Evolutionary conservation across 2,329 filamentous ascomycete species (phyloP), one percentile per base, ranked within the genome.

Genomic region (Trichoderma asperellum): DNA sequence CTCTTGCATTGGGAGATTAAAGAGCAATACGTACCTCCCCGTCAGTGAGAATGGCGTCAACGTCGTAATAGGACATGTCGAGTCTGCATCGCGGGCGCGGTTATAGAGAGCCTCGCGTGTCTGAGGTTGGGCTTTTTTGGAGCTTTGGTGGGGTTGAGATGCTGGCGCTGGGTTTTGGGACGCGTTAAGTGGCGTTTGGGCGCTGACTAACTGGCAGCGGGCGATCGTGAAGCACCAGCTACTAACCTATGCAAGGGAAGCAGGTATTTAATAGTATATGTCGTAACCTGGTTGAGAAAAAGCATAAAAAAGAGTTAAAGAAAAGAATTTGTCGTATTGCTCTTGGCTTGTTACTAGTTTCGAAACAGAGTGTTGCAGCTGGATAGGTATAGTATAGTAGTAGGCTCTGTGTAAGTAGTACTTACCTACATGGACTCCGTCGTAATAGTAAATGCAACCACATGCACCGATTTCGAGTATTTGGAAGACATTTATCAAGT

Each of bases 31-130:
- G 40, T 83, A 91, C 91, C 83, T 94, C 93, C 61, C 92, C 89
- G 79, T 96, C 92, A 11, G 93, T 96, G 56, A 96, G 86, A 81
- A 96, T 96, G 71, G 91, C 87, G 75, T 94, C 91, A 69, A 95
- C 88, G 78, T 94, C 90, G 84, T 96, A 96, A 84, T 96, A 96
- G 47, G 91, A 92, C 88, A 91, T 83, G 52, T 10, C 74, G 70
- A 21, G 43, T 47, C 59, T 63, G 65, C 65, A 64, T 64, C 12
- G 66, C 55, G 63, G 63, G 47, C 63, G 55, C 47, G 60, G 18
- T 37, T 35, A 7, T 7, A 47, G 29, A 35, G 52, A 27, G 34
- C 24, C 11, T 16, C 62, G 18, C 47, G 47, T 37, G 4, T 57
- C 32, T 64, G 61, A 43, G 49, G 61, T 56, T 40, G 53, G 63